Evolutionary conservation across 202 grass and related monocot genomes (phyloP).

Genomic region (Alloteropsis angusta): DNA sequence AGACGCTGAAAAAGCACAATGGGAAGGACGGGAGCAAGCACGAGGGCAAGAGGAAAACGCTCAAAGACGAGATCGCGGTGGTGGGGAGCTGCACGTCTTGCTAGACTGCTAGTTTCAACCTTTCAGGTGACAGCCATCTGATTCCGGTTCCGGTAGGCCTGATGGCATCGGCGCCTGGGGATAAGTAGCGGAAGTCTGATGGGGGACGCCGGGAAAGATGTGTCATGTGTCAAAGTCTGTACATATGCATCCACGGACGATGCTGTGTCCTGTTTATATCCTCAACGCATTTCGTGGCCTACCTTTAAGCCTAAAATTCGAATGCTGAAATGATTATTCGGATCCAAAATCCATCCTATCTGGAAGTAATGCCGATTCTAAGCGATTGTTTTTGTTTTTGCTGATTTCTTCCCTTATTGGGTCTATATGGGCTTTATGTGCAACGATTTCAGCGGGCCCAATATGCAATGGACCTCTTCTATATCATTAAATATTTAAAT

Average conservation of each 20-base stretch:
- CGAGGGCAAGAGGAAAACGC: conserved; percentile 37
- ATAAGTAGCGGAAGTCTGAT: background rate
- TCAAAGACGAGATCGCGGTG: conserved; percentile 26
- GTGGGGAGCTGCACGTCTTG: conserved; percentile 42
- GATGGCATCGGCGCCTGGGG: background rate
- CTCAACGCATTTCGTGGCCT: background rate
- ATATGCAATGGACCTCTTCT: too few species aligned
- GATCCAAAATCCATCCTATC: background rate
- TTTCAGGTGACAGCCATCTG: background rate
- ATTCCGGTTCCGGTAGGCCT: background rate
- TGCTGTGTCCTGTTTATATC: background rate
- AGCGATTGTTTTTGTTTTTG: background rate
- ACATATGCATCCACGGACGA: background rate
- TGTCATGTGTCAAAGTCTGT: background rate
- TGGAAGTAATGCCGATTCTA: too few species aligned
- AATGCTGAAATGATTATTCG: background rate
- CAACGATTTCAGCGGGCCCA: background rate
- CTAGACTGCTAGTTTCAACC: background rate
- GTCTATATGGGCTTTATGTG: background rate
- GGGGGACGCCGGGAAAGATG: too few species aligned
- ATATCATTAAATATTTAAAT: background rate
- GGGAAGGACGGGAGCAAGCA: conserved; percentile 27
- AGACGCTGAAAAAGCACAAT: conserved; percentile 40
- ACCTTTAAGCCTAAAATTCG: background rate
- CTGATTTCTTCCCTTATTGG: background rate